A percentile compares a stretch with the other conserved stretches of the same genome.
phyloP scores from a whole-genome alignment of 495 filamentous ascomycete genomes.

The Cercophora newfieldiana region DNA sequence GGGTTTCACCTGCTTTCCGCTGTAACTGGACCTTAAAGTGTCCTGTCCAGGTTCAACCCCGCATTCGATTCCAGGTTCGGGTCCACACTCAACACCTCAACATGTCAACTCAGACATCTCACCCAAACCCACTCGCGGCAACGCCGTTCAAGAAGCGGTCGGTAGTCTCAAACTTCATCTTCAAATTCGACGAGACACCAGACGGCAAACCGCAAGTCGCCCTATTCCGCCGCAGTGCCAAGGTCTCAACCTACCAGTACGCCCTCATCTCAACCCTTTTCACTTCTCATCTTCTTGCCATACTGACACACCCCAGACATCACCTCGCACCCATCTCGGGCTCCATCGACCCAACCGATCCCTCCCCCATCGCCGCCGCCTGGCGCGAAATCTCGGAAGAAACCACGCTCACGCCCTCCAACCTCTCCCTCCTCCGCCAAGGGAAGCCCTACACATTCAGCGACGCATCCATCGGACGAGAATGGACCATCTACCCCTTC shows the following conservation, averaged over 20 bases:
- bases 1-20: not conserved
- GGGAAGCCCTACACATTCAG: constrained; percentile 61
- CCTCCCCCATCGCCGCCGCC: constrained; percentile 53
- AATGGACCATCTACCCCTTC: constrained; percentile 67
- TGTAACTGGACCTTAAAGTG: too few relatives aligned
- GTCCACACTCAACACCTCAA: not conserved
- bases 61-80: not conserved
- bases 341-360: constrained; percentile 53
- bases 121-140: not conserved
- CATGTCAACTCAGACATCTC: constrained; percentile 14
- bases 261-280: constrained; percentile 30
- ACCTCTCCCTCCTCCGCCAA: constrained; percentile 52
- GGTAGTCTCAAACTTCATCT: constrained; percentile 60
- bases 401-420: constrained; percentile 50
- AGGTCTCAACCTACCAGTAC: constrained; percentile 59
- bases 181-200: constrained; percentile 39
- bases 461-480: constrained; percentile 51
- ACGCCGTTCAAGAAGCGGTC: constrained; percentile 37
- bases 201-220: constrained; percentile 47
- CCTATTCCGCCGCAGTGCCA: constrained; percentile 57
- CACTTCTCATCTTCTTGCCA: not conserved
- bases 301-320: constrained; percentile 43
- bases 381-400: constrained; percentile 66
- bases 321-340: constrained; percentile 62
- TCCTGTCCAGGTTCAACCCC: not conserved